Percentiles rank a stretch among this genome's conserved stretches.
Conservation (phyloP, 1,284 basidiomycete species). For the Mycosarcoma maydis region DNA sequence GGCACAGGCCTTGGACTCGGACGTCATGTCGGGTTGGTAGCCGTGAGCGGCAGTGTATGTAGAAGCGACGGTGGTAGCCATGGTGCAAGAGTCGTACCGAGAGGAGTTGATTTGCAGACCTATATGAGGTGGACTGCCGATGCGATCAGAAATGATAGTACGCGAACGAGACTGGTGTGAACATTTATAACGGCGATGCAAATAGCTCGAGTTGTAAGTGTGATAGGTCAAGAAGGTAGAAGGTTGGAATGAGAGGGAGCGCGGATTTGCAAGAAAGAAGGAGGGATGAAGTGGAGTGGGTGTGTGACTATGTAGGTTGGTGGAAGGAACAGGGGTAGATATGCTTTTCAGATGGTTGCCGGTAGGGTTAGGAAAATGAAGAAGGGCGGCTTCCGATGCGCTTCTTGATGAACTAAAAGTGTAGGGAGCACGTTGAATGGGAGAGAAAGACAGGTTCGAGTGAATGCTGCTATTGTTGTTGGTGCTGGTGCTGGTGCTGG, state of each 20-base stretch:
- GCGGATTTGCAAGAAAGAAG: background rate
- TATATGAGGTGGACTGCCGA: too few relatives aligned
- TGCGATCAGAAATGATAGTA: constrained; percentile 19
- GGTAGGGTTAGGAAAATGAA: background rate
- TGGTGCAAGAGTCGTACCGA: constrained; percentile 6
- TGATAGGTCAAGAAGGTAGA: background rate
- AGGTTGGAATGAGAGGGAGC: background rate
- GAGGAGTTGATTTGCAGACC: background rate
- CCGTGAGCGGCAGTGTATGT: constrained; percentile 25
- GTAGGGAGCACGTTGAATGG: too few relatives aligned
- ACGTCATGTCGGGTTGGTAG: constrained; percentile 27
- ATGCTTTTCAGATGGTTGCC: background rate
- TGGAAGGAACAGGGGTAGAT: background rate
- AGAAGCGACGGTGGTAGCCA: constrained; percentile 42
- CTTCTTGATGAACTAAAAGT: background rate
- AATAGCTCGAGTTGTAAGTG: background rate
- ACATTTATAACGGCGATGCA: constrained; percentile 4
- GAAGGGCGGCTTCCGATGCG: background rate
- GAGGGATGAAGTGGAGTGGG: background rate
- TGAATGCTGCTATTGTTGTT: too few relatives aligned
- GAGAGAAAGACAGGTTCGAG: too few relatives aligned
- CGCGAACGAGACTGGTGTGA: constrained; percentile 5
- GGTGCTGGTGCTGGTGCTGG: too few relatives aligned
- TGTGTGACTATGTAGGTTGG: background rate
- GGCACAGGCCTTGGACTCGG: constrained; percentile 15